phyloP scores from a whole-genome alignment of 108 stramenopile species.

The Cyclotella cryptica region DNA sequence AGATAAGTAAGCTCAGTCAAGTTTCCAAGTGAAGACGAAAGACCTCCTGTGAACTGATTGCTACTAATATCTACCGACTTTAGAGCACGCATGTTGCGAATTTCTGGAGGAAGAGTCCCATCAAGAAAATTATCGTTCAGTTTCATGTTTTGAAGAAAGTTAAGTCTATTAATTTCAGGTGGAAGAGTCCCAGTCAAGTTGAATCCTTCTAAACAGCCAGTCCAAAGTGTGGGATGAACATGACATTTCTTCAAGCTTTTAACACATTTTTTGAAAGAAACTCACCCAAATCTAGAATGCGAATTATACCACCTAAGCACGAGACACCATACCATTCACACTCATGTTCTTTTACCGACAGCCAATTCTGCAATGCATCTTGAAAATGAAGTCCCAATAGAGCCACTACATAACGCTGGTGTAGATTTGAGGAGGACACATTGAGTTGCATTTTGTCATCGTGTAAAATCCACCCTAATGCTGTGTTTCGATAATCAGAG shows the following conservation, averaged over 20 bases:
- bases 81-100: neutral
- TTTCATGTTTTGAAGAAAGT: neutral
- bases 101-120: constrained; percentile 6
- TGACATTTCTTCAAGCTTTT: neutral
- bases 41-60: constrained; percentile 1
- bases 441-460: constrained; percentile 7
- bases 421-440: neutral
- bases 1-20: neutral
- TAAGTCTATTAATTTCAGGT: neutral
- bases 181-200: neutral
- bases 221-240: neutral
- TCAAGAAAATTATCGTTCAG: neutral
- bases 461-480: constrained; percentile 22
- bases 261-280: neutral
- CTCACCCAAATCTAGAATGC: neutral
- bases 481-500: neutral
- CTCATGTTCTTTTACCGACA: constrained; percentile 3
- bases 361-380: neutral
- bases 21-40: neutral
- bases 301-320: neutral
- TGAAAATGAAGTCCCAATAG: neutral
- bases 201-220: neutral
- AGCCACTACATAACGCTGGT: constrained; percentile 5
- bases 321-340: constrained; percentile 23
- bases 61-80: neutral